Base-by-base conservation (phyloP, 129 eudicot species). In the Centaurea solstitialis region DNA sequence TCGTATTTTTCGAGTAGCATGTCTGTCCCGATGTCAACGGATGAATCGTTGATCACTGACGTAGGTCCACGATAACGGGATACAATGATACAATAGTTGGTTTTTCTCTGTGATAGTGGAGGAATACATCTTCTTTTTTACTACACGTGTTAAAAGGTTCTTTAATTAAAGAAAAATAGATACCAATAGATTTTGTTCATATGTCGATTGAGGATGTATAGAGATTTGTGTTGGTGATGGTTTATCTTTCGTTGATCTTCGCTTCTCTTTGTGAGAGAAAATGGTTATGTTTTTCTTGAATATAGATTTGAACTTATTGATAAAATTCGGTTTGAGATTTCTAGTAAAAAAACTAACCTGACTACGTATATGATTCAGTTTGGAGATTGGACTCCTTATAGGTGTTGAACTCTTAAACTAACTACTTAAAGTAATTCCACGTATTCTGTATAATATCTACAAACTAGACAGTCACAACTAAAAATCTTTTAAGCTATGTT, bases 21-120 rank as follows among this genome's bases (percentile, higher is more conserved):
- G n/a, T 76, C 72, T 15, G 37, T 64, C 22, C 71, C 73, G 3
- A 64, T 8, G 33, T 76, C 80, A 2, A 10, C 15, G n/a, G 72
- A 62, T 64, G 62, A 38, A 65, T 64, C 73, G 9, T 20, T 33
- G 22, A 76, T 76, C 35, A 76, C 80, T 76, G 62, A 76, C 8
- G 68, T 76, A 76, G 38, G 15, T 10, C 72, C 80, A 64, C 45
- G 80, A 3, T 76, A 38, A 65, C 17, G 21, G 22, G 18, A 57
- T 57, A 57, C 3, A n/a, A n/a, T n/a, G n/a, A n/a, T n/a, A n/a
- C n/a, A n/a, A n/a, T n/a, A n/a, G 5, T 33, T 33, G 30, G 21
- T 20, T 18, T 3, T 57, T 57, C n/a, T 57, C 18, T 17, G 2
- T 50, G 6, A n/a, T 50, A 6, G 0, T 50, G 62, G 62, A 2